Percentiles rank a stretch among this genome's conserved stretches.
phyloP scores from a whole-genome alignment of 148 eudicot genomes.

The Vaccinium myrtillus region DNA sequence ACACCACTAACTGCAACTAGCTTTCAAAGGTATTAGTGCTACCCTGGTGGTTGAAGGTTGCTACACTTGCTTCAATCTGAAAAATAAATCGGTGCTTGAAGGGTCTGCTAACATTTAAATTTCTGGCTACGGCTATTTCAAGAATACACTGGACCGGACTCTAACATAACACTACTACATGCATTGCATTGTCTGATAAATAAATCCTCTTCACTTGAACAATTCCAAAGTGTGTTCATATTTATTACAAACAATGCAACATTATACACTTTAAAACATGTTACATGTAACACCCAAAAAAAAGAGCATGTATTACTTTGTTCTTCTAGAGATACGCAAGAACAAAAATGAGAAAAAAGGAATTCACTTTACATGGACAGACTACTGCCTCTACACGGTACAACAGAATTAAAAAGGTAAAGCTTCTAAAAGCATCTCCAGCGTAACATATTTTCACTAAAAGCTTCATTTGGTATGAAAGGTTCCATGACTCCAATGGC shows the following conservation, averaged over 20 bases:
- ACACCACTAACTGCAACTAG: neutral
- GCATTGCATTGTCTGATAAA: neutral
- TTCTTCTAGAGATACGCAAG: neutral
- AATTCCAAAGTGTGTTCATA: neutral
- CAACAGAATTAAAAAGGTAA: neutral
- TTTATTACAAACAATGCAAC: neutral
- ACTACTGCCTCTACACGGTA: neutral
- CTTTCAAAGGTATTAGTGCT: neutral
- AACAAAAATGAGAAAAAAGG: neutral
- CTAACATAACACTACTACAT: neutral
- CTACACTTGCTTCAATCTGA: neutral
- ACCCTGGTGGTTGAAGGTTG: neutral
- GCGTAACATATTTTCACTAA: neutral
- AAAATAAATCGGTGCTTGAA: neutral
- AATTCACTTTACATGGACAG: neutral
- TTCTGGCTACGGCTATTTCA: neutral
- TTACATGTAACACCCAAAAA: neutral
- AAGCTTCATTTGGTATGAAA: no score
- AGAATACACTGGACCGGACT: neutral
- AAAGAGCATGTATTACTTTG: neutral
- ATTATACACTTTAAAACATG: no score
- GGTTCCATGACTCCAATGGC: no score
- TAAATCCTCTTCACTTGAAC: neutral
- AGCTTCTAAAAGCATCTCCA: neutral
- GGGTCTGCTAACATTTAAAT: neutral